These are phyloP conservation scores for Aspergillus uvarum DNA, from an alignment of 2,329 filamentous ascomycete genomes.

Conservation along the genomic window DNA sequence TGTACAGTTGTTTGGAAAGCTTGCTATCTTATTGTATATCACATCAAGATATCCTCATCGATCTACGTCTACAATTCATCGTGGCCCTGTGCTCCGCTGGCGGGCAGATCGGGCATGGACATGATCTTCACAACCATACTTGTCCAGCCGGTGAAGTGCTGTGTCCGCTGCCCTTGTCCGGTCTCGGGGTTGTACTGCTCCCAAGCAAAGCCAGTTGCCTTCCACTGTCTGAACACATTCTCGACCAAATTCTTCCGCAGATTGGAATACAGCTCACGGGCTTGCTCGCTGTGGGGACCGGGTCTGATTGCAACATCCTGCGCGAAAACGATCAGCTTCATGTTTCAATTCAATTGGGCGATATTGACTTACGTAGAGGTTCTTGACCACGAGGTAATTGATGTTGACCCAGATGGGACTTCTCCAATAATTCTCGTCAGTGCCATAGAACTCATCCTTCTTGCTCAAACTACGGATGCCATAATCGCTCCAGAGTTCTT, in stretches of 20 bases:
- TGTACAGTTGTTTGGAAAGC: constrained; percentile 12
- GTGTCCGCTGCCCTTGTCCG: constrained; percentile 87
- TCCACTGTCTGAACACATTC: constrained; percentile 85
- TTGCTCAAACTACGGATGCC: constrained; percentile 90
- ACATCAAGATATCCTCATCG: constrained; percentile 10
- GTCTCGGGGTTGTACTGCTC: constrained; percentile 97
- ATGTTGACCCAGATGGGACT: constrained; percentile 95
- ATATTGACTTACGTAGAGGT: constrained; percentile 66
- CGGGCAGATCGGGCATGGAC: constrained; percentile 74
- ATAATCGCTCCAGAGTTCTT: constrained; percentile 84
- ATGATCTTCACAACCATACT: constrained; percentile 96
- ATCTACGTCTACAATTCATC: constrained; percentile 49
- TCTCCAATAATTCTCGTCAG: constrained; percentile 95
- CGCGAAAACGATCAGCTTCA: constrained; percentile 19
- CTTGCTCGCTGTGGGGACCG: constrained; percentile 68
- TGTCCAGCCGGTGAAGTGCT: constrained; percentile 99
- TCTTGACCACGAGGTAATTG: constrained; percentile 81
- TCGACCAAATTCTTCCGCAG: constrained; percentile 82
- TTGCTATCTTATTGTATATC: constrained; percentile 12
- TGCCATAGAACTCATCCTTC: constrained; percentile 78
- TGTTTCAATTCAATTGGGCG: constrained; percentile 5
- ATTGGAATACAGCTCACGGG: constrained; percentile 70
- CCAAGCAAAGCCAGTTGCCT: constrained; percentile 93
- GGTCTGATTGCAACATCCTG: constrained; percentile 63
- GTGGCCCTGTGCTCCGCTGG: constrained; percentile 33